phyloP scores from a whole-genome alignment of 2,329 filamentous ascomycete genomes.

The Sporothrix pallida region DNA sequence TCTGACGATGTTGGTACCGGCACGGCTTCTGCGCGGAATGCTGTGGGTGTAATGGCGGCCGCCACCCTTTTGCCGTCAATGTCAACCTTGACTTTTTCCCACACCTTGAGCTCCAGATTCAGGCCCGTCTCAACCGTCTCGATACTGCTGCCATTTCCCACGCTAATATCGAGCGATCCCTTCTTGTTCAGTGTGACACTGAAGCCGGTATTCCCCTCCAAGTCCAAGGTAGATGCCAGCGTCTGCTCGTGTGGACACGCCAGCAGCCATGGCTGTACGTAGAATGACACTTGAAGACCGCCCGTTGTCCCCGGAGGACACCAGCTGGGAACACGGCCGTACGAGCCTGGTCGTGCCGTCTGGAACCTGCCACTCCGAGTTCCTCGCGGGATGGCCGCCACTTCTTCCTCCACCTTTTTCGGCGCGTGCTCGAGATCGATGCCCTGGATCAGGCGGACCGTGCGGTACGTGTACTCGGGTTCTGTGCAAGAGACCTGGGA shows the following conservation, averaged over 20 bases:
- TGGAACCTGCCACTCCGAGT: background rate
- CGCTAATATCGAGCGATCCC: background rate
- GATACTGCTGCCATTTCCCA: background rate
- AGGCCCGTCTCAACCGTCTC: background rate
- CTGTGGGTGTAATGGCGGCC: background rate
- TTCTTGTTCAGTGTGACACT: background rate
- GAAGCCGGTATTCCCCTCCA: background rate
- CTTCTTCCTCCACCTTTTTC: background rate
- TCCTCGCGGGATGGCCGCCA: background rate
- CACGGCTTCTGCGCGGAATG: conserved; percentile 6
- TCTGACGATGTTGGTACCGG: background rate
- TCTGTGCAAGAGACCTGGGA: conserved; percentile 15
- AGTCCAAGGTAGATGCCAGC: background rate
- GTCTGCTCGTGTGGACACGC: background rate
- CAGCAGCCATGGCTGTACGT: conserved; percentile 5
- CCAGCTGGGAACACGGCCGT: background rate
- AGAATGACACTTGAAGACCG: background rate
- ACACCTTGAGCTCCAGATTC: background rate
- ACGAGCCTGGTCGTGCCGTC: background rate
- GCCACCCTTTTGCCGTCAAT: background rate
- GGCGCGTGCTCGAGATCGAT: background rate
- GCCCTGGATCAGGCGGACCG: background rate
- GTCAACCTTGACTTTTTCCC: conserved; percentile 1
- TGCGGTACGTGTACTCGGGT: conserved; percentile 19
- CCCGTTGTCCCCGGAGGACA: background rate